These are phyloP conservation scores for Epichloe festucae DNA, from an alignment of 2,329 filamentous ascomycete species.

Conservation along the genomic window DNA sequence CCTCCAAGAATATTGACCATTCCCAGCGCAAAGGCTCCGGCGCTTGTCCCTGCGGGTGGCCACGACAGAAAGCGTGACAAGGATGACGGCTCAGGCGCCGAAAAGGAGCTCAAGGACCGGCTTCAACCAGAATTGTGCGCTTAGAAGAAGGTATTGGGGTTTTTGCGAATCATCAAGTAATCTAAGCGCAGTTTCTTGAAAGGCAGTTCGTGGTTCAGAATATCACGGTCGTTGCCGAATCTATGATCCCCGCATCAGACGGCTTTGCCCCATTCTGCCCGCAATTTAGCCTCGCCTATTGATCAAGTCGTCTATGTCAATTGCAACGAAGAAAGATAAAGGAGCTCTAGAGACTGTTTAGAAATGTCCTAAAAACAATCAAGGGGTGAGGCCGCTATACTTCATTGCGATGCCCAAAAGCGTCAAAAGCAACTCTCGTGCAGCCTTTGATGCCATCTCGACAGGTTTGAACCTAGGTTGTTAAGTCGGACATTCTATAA, in stretches of 20 bases:
- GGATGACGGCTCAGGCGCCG: no score
- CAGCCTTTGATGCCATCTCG: background rate
- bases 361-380: background rate
- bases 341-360: background rate
- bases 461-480: constrained; percentile 1
- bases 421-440: background rate
- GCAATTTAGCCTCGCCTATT: background rate
- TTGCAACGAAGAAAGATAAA: constrained; percentile 1
- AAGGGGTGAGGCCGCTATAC: background rate
- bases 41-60: no score
- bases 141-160: no score
- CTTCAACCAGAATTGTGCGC: no score
- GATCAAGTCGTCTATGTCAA: background rate
- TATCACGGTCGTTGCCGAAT: no score
- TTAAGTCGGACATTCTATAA: background rate
- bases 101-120: no score
- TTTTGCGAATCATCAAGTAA: no score
- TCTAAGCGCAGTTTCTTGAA: no score
- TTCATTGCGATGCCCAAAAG: background rate
- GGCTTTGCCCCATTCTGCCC: background rate
- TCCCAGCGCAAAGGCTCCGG: no score
- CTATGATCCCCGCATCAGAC: background rate
- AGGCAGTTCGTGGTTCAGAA: no score
- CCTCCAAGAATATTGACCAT: no score
- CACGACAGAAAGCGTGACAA: no score